Base-by-base conservation (phyloP, 805 yeast species). In the Barnettozyma californica region DNA sequence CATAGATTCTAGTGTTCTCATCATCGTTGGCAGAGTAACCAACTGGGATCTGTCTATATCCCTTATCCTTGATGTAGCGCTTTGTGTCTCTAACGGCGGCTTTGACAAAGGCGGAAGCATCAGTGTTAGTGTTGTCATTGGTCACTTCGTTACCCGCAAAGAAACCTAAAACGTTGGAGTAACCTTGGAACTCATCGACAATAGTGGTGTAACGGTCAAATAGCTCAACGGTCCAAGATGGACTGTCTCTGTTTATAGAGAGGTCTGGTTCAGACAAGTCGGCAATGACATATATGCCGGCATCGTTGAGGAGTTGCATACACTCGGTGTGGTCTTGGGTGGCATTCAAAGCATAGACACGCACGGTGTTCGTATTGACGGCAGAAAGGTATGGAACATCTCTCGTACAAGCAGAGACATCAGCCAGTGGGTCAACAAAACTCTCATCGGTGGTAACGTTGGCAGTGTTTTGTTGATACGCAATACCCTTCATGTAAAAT, bases 81-180 rank as follows among this genome's bases (percentile, higher is more conserved):
- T 84, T 86, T 59, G 81, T 74, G 66, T 86, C 92, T 77, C 94
- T 80, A 50, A 86, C 68, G 27, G 92, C 92, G 53, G 92, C 92
- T 68, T 86, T 86, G 55, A 86, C 92, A 64, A 78, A 86, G 35
- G 92, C 84, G 47, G 92, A 85, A 49, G 92, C 83, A 53, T 75
- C 83, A 49, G 91, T 81, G 70, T 83, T 84, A 57, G 78, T 63
- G 29, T 64, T 65, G 58, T 78, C 75, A 68, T 85, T 84, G 61
- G 89, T 77, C 53, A 86, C 92, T 75, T 86, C 92, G 64, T 86
- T 86, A 75, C 92, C 92, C 43, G 92, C 92, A 66, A 85, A 85
- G 76, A 85, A 86, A 59, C 94, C 94, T 56, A 86, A 71, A 45
- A 84, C 75, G 66, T 85, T 86, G 60, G 87, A 76, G 68, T 84